Evolutionary conservation across 225 moss, liverwort and hornwort genomes (phyloP).

Genomic region (Polytrichum commune): DNA sequence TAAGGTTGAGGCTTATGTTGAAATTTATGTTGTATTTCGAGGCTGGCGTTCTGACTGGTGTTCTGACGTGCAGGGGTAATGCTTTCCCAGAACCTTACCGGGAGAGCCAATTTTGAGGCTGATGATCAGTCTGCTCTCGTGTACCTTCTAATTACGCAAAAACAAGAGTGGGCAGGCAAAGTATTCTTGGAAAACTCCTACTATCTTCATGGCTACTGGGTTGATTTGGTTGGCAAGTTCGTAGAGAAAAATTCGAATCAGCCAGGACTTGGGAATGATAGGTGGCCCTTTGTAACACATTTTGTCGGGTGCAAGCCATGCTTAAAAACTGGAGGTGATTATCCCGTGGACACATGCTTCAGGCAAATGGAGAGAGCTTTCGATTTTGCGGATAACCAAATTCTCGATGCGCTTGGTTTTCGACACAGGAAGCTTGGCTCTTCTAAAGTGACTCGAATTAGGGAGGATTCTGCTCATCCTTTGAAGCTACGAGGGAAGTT

Average conservation of each 20-base stretch:
- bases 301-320: conserved; percentile 66
- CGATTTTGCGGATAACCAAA: conserved; percentile 57
- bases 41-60: not conserved
- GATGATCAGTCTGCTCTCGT: conserved; percentile 60
- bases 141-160: conserved; percentile 26
- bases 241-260: conserved; percentile 44
- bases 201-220: conserved; percentile 53
- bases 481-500: conserved; percentile 13
- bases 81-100: conserved; percentile 33
- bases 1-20: no score
- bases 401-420: conserved; percentile 36
- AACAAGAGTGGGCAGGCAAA: conserved; percentile 43
- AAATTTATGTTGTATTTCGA: not conserved
- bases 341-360: conserved; percentile 43
- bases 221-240: conserved; percentile 49
- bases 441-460: conserved; percentile 25
- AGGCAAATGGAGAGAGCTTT: conserved; percentile 57
- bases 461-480: conserved; percentile 23
- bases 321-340: conserved; percentile 23
- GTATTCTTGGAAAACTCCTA: conserved; percentile 45
- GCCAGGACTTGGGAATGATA: conserved; percentile 31
- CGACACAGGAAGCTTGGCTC: conserved; percentile 40
- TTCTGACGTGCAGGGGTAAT: conserved; percentile 19
- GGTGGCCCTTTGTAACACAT: conserved; percentile 59
- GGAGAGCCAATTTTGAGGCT: conserved; percentile 40